Evolutionary conservation across 768 basidiomycete genomes (phyloP).

Genomic region (Xanthoconium purpureum): DNA sequence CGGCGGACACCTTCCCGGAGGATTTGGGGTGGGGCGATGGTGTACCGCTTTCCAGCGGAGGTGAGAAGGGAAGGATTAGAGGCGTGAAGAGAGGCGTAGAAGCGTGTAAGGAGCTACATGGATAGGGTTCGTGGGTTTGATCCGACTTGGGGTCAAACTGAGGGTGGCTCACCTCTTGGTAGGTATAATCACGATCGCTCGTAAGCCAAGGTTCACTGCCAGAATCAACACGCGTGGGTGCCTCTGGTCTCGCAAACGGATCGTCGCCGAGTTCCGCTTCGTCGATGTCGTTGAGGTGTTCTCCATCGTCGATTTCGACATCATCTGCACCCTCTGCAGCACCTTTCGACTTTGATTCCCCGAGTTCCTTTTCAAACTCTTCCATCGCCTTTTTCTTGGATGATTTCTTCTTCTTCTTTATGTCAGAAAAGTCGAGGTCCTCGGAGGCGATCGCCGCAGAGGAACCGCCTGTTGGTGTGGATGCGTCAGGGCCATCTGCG

Average conservation of each 20-base stretch:
- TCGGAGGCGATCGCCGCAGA: conserved; percentile 52
- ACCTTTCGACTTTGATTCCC: conserved; percentile 63
- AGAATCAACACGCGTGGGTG: conserved; percentile 59
- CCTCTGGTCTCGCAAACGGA: conserved; percentile 65
- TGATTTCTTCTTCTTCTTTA: conserved; percentile 95
- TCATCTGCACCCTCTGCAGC: conserved; percentile 59
- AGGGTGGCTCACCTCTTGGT: conserved; percentile 68
- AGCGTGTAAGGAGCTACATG: conserved; percentile 81
- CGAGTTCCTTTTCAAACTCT: conserved; percentile 91
- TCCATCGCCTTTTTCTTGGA: conserved; percentile 91
- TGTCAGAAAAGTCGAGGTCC: conserved; percentile 90
- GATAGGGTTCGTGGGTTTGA: neutral
- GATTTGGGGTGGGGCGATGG: conserved; percentile 93
- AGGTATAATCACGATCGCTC: conserved; percentile 94
- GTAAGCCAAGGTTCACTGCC: conserved; percentile 88
- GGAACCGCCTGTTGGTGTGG: conserved; percentile 46
- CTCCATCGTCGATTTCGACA: conserved; percentile 56
- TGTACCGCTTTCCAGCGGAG: conserved; percentile 89
- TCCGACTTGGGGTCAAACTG: neutral
- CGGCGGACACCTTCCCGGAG: conserved; percentile 97
- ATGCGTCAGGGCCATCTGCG: conserved; percentile 61
- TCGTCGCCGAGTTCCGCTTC: conserved; percentile 88
- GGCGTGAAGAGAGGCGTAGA: conserved; percentile 86
- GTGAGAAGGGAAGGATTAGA: conserved; percentile 89
- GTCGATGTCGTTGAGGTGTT: conserved; percentile 65